Evolutionary conservation across 768 basidiomycete genomes (phyloP), one percentile per base, ranked within the genome.

Genomic region (Psilocybe tampanensis): DNA sequence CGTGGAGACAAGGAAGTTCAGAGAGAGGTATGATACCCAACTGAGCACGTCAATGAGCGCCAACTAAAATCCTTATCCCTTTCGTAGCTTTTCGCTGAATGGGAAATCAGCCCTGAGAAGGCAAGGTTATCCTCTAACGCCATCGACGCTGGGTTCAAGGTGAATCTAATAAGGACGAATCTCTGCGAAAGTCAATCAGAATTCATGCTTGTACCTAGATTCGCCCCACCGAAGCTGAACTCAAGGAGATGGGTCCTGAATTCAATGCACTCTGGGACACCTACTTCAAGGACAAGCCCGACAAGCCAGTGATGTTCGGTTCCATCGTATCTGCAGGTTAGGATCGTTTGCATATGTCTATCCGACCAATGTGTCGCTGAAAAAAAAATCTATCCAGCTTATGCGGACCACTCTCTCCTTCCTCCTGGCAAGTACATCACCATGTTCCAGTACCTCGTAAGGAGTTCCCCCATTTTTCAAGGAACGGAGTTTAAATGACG

Each of bases 221-320:
- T 62, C 86, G 87, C 29, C 88, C 86, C 1, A 85, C 84, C 1
- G 82, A 82, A 66, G 82, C 77, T 61, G 88, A 89, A 66, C 73
- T 88, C 58, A 88, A 87, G 68, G 85, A 88, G 70, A 88, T 88
- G 86, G 87, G 87, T n/a, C 86, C 86, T 15, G 87, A 89, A 64
- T 89, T 88, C 73, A 86, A 86, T 63, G 74, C 76, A 60, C 80
- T 88, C 47, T 88, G 83, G 84, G 71, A 89, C 66, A 78, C 36
- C 24, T 89, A 90, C 74, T 89, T 90, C 81, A 87, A 85, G 76
- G 84, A 89, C 75, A 89, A 88, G 76, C 87, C 86, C 52, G 87
- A 88, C 76, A 89, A 89, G 76, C 88, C 87, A 2, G 85, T 88
- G 56, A 88, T 88, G 86, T 87, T 87, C 67, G 86, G 83, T 51